These are phyloP conservation scores for Effrenium voratum DNA, from an alignment of 73 alveolate species.

Conservation along the genomic window DNA sequence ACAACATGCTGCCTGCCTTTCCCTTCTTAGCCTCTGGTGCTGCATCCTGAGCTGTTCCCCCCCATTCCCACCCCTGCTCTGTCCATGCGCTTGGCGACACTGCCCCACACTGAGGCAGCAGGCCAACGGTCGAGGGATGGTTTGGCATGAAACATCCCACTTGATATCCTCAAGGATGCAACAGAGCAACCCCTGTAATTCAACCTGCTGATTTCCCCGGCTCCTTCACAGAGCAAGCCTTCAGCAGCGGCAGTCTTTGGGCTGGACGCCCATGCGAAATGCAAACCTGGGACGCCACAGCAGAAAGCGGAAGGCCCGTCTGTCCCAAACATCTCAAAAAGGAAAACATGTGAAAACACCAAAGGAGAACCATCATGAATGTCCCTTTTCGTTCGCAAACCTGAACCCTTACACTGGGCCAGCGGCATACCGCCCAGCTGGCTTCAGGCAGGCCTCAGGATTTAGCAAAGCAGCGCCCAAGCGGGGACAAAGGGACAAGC, in stretches of 20 bases:
- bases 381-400: no score
- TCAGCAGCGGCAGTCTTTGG: slow-evolving; percentile 61
- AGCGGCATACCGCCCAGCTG: slow-evolving; percentile 51
- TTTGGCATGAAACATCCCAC: slow-evolving; percentile 41
- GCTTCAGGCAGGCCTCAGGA: slow-evolving; percentile 51
- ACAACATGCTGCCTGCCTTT: background rate
- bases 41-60: slow-evolving; percentile 17
- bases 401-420: background rate
- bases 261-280: slow-evolving; percentile 83
- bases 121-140: slow-evolving; percentile 74
- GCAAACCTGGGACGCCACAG: slow-evolving; percentile 14
- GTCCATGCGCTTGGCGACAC: no score
- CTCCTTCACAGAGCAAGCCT: background rate
- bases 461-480: background rate
- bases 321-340: background rate
- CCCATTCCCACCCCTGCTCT: no score
- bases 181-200: background rate
- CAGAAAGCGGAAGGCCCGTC: background rate
- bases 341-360: background rate
- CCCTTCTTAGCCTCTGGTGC: slow-evolving; percentile 59
- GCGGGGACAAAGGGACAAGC: background rate
- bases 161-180: background rate
- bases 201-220: background rate
- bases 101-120: background rate
- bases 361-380: no score